A percentile compares a stretch with the other conserved stretches of the same genome.
phyloP scores from a whole-genome alignment of 805 yeast genomes.

The Wickerhamomyces pijperi region DNA sequence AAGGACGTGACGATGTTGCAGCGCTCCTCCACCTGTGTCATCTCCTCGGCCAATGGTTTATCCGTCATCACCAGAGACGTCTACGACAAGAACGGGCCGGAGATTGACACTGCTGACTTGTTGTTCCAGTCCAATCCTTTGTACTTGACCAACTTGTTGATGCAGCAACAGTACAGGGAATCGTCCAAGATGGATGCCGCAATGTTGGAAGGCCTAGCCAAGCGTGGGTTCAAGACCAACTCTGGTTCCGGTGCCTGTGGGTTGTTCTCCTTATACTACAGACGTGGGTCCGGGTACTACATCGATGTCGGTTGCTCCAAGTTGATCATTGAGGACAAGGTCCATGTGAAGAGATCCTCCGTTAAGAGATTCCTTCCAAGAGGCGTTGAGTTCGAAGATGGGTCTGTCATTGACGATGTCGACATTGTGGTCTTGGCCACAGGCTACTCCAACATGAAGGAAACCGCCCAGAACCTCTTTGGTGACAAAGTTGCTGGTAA shows the following conservation, averaged over 20 bases:
- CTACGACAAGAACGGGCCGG: slow-evolving; percentile 26
- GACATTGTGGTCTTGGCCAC: slow-evolving; percentile 34
- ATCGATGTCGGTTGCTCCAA: slow-evolving; percentile 34
- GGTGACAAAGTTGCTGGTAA: slow-evolving; percentile 26
- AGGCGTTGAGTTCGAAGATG: slow-evolving; percentile 30
- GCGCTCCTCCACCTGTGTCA: slow-evolving; percentile 33
- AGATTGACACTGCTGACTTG: slow-evolving; percentile 28
- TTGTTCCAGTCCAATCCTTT: slow-evolving; percentile 25
- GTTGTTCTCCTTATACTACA: slow-evolving; percentile 26
- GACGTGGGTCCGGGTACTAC: slow-evolving; percentile 36
- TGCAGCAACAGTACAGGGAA: slow-evolving; percentile 27
- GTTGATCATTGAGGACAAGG: slow-evolving; percentile 27
- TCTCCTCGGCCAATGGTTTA: slow-evolving; percentile 25
- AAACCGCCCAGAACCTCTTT: slow-evolving; percentile 26
- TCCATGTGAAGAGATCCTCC: slow-evolving; percentile 25
- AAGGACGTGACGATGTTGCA: slow-evolving; percentile 30
- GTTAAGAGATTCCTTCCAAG: slow-evolving; percentile 25
- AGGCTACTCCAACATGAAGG: slow-evolving; percentile 31
- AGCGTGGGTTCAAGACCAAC: slow-evolving; percentile 29
- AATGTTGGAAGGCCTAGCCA: slow-evolving; percentile 21
- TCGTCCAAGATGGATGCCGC: slow-evolving; percentile 23
- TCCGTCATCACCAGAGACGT: slow-evolving; percentile 21
- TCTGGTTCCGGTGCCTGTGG: slow-evolving; percentile 34
- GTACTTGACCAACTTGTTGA: slow-evolving; percentile 22
- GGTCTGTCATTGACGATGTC: slow-evolving; percentile 22